Base-by-base conservation (phyloP, 2,329 filamentous ascomycete genomes). In the Ophiosphaerella narmari region DNA sequence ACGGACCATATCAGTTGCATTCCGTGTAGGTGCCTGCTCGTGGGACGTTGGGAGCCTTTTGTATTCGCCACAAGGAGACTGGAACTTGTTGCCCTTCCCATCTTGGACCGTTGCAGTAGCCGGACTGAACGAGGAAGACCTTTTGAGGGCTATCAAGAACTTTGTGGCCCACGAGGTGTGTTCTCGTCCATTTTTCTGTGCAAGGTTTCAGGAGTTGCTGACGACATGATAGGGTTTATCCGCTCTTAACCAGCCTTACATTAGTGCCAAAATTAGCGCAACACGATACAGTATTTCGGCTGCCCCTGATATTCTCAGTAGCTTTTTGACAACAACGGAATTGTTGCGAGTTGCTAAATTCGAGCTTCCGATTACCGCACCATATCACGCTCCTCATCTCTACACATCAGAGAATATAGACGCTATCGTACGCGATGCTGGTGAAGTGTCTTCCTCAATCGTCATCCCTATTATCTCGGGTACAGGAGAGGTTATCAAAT, bases 321-420 rank as follows among this genome's bases (percentile, higher is more conserved):
- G 21, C 18, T 36, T 46, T 13, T 37, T 50, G 23, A 13, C 36
- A 18, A 35, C 29, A 11, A 23, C 40, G 6, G 11, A 21, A 33
- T 35, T 43, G 26, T 46, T 35, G 11, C 7, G 16, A 21, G 13
- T 31, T 45, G 32, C 11, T 24, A 23, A 34, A n/a, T 6, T 50
- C 24, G 31, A 45, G 36, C 31, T 50, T 37, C 48, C 48, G 12
- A 46, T 45, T 9, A 40, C 36, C 12, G 47, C 39, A 11, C 47
- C 47, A 11, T 50, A 45, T 35, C 47, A 50, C n/a, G 47, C 47
- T 18, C n/a, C 41, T 16, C 47, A 50, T 32, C 35, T 50, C 6
- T 50, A 45, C 36, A 39, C 41, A 21, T 8, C 35, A 5, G 36
- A 40, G 23, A 26, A 45, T 31, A 16, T 50, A 5, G 18, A 40